Percentiles rank a stretch among this genome's conserved stretches.
phyloP scores from a whole-genome alignment of 176 grass and related monocot species.

The Chrysopogon serrulatus region DNA sequence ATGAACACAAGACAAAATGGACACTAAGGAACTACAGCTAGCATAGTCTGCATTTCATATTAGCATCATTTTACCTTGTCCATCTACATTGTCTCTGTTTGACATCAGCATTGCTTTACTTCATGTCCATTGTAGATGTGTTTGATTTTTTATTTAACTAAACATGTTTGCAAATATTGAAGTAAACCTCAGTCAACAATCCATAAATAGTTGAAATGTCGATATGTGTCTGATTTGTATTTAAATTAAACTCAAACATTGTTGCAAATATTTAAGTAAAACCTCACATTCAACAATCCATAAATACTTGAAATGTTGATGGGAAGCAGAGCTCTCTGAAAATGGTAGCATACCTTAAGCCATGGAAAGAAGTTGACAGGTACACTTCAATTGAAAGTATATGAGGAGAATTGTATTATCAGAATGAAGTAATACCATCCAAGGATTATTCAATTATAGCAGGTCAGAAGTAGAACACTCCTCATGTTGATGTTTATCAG shows the following conservation, averaged over 20 bases:
- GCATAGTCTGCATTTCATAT: not conserved
- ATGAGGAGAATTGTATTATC: conserved; percentile 3
- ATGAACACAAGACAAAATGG: not conserved
- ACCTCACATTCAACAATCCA: not conserved
- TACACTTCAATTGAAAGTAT: not conserved
- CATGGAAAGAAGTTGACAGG: conserved; percentile 25
- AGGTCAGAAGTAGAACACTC: conserved; percentile 11
- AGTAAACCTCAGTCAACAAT: not conserved
- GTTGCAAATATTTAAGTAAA: conserved; percentile 9
- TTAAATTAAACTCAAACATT: not conserved
- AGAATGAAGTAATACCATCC: not conserved
- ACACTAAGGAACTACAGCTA: not conserved
- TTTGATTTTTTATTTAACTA: not conserved
- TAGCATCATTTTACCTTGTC: not conserved
- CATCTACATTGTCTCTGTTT: not conserved
- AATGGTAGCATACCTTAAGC: conserved; percentile 23
- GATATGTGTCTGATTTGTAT: not conserved
- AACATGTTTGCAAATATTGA: not conserved
- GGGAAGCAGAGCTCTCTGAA: not conserved
- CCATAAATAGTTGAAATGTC: not conserved
- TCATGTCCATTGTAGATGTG: not conserved
- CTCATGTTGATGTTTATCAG: conserved; percentile 6
- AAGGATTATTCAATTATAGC: conserved; percentile 8
- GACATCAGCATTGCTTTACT: not conserved
- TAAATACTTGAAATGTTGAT: not conserved